Conservation (phyloP, 2,329 filamentous ascomycete genomes). For the Colletotrichum lindemuthianum region DNA sequence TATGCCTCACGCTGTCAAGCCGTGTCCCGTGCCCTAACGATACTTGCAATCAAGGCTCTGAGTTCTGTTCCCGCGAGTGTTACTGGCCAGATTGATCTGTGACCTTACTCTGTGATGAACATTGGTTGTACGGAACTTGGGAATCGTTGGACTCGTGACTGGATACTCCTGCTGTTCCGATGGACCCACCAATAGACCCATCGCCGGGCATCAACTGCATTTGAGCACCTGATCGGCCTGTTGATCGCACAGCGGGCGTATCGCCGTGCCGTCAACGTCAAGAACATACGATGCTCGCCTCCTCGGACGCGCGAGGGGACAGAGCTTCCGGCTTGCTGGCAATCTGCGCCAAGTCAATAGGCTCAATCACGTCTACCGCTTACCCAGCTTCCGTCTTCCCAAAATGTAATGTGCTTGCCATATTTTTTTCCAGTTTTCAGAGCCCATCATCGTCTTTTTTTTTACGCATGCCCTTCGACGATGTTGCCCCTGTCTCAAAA, state of each 20-base stretch:
- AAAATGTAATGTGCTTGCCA: background rate
- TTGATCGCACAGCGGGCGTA: background rate
- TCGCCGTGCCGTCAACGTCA: conserved; percentile 2
- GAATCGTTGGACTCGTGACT: background rate
- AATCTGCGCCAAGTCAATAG: conserved; percentile 13
- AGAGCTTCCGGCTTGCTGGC: conserved; percentile 1
- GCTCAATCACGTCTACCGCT: background rate
- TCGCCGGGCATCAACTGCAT: background rate
- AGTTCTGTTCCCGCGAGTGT: no score
- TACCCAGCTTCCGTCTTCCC: background rate
- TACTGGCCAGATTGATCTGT: background rate
- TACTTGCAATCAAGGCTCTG: background rate
- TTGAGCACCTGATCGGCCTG: background rate
- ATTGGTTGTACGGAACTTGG: background rate
- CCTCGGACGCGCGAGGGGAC: background rate
- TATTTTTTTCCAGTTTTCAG: background rate
- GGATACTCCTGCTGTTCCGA: conserved; percentile 6
- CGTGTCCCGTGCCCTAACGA: conserved; percentile 3
- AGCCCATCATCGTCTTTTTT: background rate
- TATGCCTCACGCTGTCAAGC: conserved; percentile 25
- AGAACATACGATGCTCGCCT: conserved; percentile 23
- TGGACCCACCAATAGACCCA: conserved; percentile 8
- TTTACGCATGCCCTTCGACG: background rate
- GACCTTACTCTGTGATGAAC: background rate
- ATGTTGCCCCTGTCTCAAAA: background rate